Percentiles rank a stretch among this genome's conserved stretches.
Conservation (phyloP, 352 stramenopile species). For the Peronospora farinosa region DNA sequence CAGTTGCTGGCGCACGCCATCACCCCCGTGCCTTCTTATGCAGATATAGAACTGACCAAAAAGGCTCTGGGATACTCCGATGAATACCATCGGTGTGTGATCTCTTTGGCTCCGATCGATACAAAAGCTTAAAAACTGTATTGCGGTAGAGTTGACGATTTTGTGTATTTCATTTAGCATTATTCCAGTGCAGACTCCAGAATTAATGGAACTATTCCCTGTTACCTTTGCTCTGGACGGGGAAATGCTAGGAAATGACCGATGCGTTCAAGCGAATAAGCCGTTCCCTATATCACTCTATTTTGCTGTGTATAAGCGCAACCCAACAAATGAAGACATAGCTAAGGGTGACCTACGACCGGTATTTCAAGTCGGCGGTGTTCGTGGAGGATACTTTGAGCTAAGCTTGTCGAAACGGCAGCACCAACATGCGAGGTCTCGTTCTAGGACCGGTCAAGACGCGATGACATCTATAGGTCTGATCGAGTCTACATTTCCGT, state of each 20-base stretch:
- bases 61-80: conserved; percentile 34
- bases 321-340: conserved; percentile 15
- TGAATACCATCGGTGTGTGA: conserved; percentile 46
- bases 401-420: conserved; percentile 42
- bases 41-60: conserved; percentile 46
- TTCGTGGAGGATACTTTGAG: conserved; percentile 70
- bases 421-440: conserved; percentile 13
- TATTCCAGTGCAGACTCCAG: conserved; percentile 34
- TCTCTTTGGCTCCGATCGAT: too few species aligned
- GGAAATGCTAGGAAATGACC: conserved; percentile 46
- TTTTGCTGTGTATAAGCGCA: conserved; percentile 45
- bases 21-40: conserved; percentile 53
- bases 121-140: background rate
- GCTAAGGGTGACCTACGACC: conserved; percentile 8
- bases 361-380: conserved; percentile 45
- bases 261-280: conserved; percentile 60
- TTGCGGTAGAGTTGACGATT: background rate
- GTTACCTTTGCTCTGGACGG: conserved; percentile 56
- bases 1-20: conserved; percentile 67
- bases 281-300: conserved; percentile 56
- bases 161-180: conserved; percentile 18
- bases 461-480: conserved; percentile 64
- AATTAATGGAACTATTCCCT: conserved; percentile 15
- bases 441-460: conserved; percentile 15
- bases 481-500: conserved; percentile 39